Percentiles rank a stretch among this genome's conserved stretches.
These are phyloP conservation scores for Exserohilum rostratum DNA, from an alignment of 2,329 filamentous ascomycete genomes.

Conservation along the genomic window DNA sequence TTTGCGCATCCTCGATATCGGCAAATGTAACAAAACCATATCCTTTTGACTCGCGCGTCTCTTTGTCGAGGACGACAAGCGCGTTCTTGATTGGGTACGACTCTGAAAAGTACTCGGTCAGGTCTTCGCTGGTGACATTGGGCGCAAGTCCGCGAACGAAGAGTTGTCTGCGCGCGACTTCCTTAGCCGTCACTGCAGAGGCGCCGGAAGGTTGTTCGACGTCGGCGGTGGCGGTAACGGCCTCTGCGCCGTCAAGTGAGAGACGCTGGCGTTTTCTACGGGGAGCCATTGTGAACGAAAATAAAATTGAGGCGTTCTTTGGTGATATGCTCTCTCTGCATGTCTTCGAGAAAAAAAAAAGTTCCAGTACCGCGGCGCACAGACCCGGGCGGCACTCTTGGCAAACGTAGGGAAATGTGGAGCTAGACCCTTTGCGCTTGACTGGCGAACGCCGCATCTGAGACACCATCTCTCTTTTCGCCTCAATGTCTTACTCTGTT, in stretches of 20 bases:
- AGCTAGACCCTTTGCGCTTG: conserved; percentile 2
- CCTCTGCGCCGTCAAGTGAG: conserved; percentile 46
- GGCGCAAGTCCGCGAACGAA: conserved; percentile 89
- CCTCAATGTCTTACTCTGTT: background rate
- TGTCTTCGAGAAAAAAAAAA: conserved; percentile 21
- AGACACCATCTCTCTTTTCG: background rate
- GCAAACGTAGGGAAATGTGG: conserved; percentile 5
- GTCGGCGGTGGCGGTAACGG: conserved; percentile 36
- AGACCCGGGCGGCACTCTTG: conserved; percentile 17
- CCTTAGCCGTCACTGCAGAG: conserved; percentile 29
- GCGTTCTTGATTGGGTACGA: conserved; percentile 95
- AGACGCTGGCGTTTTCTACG: conserved; percentile 51
- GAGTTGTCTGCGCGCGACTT: conserved; percentile 60
- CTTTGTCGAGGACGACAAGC: conserved; percentile 84
- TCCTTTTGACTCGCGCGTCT: conserved; percentile 85
- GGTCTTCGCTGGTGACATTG: conserved; percentile 76
- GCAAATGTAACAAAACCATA: conserved; percentile 98
- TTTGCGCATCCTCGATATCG: conserved; percentile 85
- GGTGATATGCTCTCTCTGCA: conserved; percentile 1
- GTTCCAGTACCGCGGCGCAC: conserved; percentile 16
- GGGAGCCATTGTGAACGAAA: conserved; percentile 42
- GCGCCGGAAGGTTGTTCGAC: conserved; percentile 22
- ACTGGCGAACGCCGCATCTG: background rate
- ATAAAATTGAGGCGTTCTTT: background rate
- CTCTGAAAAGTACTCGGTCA: conserved; percentile 91